phyloP scores from a whole-genome alignment of 495 filamentous ascomycete genomes.

The Usnea hakonensis region DNA sequence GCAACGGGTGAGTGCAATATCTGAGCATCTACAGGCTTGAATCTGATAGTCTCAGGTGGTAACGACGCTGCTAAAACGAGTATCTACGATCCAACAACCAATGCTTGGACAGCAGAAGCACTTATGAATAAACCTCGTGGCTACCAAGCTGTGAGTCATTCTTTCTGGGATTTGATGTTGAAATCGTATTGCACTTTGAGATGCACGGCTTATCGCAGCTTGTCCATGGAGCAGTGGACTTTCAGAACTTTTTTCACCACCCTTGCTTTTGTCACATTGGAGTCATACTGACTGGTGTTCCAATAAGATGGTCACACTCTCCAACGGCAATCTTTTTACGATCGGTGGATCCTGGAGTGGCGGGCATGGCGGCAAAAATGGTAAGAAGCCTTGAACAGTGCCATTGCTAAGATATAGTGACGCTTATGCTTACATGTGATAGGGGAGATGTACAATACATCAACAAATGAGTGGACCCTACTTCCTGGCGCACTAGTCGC shows the following conservation, averaged over 20 bases:
- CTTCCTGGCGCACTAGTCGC: conserved; percentile 34
- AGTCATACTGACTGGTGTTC: background rate
- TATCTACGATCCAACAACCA: conserved; percentile 34
- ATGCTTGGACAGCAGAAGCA: conserved; percentile 18
- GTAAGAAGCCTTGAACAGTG: conserved; percentile 33
- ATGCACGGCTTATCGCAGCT: background rate
- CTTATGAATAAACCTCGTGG: conserved; percentile 46
- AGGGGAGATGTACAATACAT: conserved; percentile 45
- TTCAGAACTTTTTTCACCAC: background rate
- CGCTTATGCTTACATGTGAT: background rate
- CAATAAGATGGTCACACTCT: conserved; percentile 34
- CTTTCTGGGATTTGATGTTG: background rate
- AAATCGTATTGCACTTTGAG: background rate
- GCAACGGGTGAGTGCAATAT: conserved; percentile 46
- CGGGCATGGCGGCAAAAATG: conserved; percentile 27
- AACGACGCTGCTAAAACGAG: conserved; percentile 31
- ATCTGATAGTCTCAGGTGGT: background rate
- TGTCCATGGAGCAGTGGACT: background rate
- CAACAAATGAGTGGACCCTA: conserved; percentile 31
- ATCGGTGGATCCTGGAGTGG: conserved; percentile 55
- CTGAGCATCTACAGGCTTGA: background rate
- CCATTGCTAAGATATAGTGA: background rate
- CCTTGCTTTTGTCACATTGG: background rate
- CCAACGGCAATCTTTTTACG: conserved; percentile 50
- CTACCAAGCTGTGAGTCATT: conserved; percentile 28